phyloP scores from a whole-genome alignment of 2,329 filamentous ascomycete species.

The Exophiala calicioides region DNA sequence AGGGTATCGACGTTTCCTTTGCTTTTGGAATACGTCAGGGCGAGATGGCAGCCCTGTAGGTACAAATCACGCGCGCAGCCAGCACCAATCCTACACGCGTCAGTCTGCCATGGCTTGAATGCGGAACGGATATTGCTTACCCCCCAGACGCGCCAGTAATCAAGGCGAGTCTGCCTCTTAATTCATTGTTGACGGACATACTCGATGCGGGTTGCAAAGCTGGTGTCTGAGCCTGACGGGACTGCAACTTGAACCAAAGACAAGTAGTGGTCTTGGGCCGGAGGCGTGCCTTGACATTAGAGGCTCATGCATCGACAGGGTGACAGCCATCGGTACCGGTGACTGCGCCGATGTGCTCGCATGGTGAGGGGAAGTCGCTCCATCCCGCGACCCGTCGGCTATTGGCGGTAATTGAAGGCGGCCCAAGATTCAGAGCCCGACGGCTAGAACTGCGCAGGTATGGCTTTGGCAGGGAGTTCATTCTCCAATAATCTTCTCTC shows the following conservation, averaged over 20 bases:
- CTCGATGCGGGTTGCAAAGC: neutral
- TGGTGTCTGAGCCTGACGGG: neutral
- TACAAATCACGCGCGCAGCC: slow-evolving; percentile 60
- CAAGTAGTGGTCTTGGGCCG: no score
- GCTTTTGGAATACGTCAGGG: slow-evolving; percentile 61
- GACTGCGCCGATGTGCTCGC: slow-evolving; percentile 7
- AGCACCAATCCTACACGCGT: slow-evolving; percentile 57
- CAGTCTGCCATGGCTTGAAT: neutral
- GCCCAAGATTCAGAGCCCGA: no score
- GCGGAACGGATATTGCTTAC: slow-evolving; percentile 40
- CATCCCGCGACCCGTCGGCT: slow-evolving; percentile 9
- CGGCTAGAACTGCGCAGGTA: slow-evolving; percentile 14
- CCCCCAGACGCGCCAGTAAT: slow-evolving; percentile 64
- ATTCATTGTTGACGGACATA: slow-evolving; percentile 44
- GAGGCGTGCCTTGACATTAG: no score
- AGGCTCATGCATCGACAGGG: no score
- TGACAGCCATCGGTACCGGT: slow-evolving; percentile 5
- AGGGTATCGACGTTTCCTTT: slow-evolving; percentile 50
- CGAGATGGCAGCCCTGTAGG: slow-evolving; percentile 54
- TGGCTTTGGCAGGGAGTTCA: no score
- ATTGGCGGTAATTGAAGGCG: slow-evolving; percentile 17
- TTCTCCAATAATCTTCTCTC: neutral
- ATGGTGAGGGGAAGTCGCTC: slow-evolving; percentile 15
- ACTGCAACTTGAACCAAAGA: neutral
- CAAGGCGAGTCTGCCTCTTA: slow-evolving; percentile 57